Base-by-base conservation (phyloP, 2,329 filamentous ascomycete species). In the Aspergillus versicolor region DNA sequence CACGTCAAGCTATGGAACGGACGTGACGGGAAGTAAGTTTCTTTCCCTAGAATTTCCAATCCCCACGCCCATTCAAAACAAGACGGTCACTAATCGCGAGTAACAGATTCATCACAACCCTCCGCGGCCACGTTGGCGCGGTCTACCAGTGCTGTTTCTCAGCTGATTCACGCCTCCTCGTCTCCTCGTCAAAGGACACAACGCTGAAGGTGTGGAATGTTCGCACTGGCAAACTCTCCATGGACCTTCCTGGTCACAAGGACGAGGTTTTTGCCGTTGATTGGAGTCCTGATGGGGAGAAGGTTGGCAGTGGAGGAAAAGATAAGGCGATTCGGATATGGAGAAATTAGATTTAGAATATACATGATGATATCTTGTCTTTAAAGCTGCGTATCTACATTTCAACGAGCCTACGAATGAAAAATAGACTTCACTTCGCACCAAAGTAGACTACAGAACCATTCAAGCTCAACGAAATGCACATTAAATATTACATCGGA, bases 121-220 rank as follows among this genome's bases (percentile, higher is more conserved):
- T 97, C 30, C 84, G 92, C 53, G 94, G 92, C 7, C 94, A 97
- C 74, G 92, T 91, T 4, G 92, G 89, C 1, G 88, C 92, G 2
- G 92, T 97, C 15, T 97, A 97, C 71, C 91, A 95, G 77, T 91
- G 90, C 67, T 88, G 89, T 42, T 99, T 97, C 78, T 95, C 90
- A 11, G 90, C 94, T 2, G 94, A 99, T 73, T 95, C 90, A 17
- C 82, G 93, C n/a, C 77, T 96, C 30, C 78, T 97, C 4, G 92
- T 96, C 13, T 95, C 91, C 32, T 89, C 84, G 2, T 92, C 88
- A 60, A 96, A 96, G 73, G 94, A 97, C 71, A 94, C 91, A 2
- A 97, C 94, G 0, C 77, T 97, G 48, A 97, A 96, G 72, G 90
- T 95, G 5, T 99, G 93, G 92, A 92, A 95, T 67, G 89, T 96